phyloP scores from a whole-genome alignment of 2,329 filamentous ascomycete genomes.

The Drechslerella dactyloides region DNA sequence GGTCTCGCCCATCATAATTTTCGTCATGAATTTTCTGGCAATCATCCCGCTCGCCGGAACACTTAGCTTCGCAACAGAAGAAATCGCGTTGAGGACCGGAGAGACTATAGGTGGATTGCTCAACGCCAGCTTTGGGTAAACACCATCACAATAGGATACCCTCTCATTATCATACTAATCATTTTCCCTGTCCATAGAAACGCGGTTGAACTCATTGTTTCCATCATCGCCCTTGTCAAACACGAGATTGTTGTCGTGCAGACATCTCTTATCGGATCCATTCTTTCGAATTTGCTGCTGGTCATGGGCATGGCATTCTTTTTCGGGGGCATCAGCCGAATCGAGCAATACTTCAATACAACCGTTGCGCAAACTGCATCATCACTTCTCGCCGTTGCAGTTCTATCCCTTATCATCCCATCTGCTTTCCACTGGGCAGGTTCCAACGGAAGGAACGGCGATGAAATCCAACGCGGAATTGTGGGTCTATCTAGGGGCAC shows the following conservation, averaged over 20 bases:
- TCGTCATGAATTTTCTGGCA: slow-evolving; percentile 90
- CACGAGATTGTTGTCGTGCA: slow-evolving; percentile 83
- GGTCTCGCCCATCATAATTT: slow-evolving; percentile 65
- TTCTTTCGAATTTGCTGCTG: slow-evolving; percentile 92
- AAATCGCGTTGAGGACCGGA: slow-evolving; percentile 79
- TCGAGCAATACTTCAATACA: slow-evolving; percentile 80
- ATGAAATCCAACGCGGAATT: slow-evolving; percentile 61
- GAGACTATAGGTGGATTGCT: slow-evolving; percentile 87
- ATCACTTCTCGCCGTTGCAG: slow-evolving; percentile 77
- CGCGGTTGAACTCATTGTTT: slow-evolving; percentile 86
- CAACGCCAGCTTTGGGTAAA: slow-evolving; percentile 85
- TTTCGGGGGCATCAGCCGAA: slow-evolving; percentile 52
- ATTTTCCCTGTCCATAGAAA: slow-evolving; percentile 64
- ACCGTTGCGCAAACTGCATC: slow-evolving; percentile 90
- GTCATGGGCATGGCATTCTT: slow-evolving; percentile 65
- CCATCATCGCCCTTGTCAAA: slow-evolving; percentile 77
- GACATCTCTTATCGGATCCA: slow-evolving; percentile 88
- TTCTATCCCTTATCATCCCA: slow-evolving; percentile 83
- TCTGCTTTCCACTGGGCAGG: slow-evolving; percentile 75
- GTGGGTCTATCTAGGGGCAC: slow-evolving; percentile 74
- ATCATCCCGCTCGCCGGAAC: slow-evolving; percentile 89
- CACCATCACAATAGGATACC: slow-evolving; percentile 26
- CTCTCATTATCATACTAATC: slow-evolving; percentile 36
- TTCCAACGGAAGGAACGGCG: slow-evolving; percentile 57
- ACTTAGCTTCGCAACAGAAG: slow-evolving; percentile 86